A percentile compares a stretch with the other conserved stretches of the same genome.
Evolutionary conservation across 306 rosid genomes (phyloP).

Genomic region (Hippophae gyantsensis): DNA sequence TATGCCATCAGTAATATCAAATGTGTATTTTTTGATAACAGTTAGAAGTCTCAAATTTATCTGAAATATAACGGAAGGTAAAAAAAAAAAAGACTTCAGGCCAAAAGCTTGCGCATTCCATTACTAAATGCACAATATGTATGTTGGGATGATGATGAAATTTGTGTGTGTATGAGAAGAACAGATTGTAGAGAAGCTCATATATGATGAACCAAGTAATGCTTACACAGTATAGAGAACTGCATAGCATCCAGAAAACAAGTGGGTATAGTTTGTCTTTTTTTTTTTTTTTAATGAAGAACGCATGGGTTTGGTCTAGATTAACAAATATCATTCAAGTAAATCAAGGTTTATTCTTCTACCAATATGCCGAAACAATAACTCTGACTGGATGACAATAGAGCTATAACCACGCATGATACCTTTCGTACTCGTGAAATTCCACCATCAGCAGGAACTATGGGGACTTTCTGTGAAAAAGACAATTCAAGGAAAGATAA

Average conservation of each 20-base stretch:
- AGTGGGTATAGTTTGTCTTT: neutral
- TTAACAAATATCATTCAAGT: neutral
- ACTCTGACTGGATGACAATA: too few relatives aligned
- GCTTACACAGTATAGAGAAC: neutral
- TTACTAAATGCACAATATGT: neutral
- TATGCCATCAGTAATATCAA: too few relatives aligned
- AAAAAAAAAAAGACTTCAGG: neutral
- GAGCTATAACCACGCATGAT: conserved; percentile 13
- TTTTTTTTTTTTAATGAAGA: too few relatives aligned
- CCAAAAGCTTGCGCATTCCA: neutral
- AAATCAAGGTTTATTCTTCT: too few relatives aligned
- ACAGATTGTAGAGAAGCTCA: neutral
- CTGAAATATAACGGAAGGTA: neutral
- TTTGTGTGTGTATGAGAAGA: neutral
- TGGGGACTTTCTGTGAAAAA: conserved; percentile 72
- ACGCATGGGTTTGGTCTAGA: neutral
- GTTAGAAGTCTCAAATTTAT: too few relatives aligned
- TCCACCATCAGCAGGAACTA: conserved; percentile 67
- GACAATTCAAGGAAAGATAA: conserved; percentile 13
- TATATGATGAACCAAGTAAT: neutral
- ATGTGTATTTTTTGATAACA: too few relatives aligned
- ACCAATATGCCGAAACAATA: too few relatives aligned
- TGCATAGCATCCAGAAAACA: neutral
- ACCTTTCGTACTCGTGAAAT: conserved; percentile 61
- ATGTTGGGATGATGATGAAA: neutral